Conservation (phyloP, 768 basidiomycete genomes). For the Sarcomyxa edulis region DNA sequence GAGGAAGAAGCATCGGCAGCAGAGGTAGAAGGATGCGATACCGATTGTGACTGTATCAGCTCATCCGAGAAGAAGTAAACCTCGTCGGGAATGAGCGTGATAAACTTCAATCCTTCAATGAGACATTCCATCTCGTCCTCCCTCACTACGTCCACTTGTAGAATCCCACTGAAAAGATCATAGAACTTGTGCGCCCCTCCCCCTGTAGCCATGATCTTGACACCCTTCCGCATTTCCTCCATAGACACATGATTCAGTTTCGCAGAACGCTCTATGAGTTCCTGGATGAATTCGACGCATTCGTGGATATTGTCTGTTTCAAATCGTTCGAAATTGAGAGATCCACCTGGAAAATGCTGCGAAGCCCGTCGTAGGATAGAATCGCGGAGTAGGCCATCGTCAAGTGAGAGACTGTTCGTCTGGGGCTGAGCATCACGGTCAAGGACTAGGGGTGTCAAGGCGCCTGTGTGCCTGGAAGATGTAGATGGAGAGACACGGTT, state of each 20-base stretch:
- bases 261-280: conserved; percentile 84
- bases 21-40: conserved; percentile 26
- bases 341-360: conserved; percentile 91
- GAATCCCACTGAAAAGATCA: conserved; percentile 65
- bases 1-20: no score
- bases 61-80: conserved; percentile 99
- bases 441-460: conserved; percentile 79
- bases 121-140: conserved; percentile 99
- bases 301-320: conserved; percentile 85
- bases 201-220: conserved; percentile 97
- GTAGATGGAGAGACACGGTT: no score
- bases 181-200: conserved; percentile 96
- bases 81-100: conserved; percentile 93
- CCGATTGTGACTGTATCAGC: conserved; percentile 75
- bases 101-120: conserved; percentile 94
- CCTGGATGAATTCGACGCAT: conserved; percentile 83
- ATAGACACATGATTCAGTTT: conserved; percentile 80
- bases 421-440: conserved; percentile 35
- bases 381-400: conserved; percentile 47
- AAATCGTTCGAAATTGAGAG: conserved; percentile 96
- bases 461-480: conserved; percentile 50
- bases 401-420: conserved; percentile 28
- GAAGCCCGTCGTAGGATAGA: conserved; percentile 65
- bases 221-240: conserved; percentile 85
- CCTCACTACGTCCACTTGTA: conserved; percentile 79